A percentile compares a stretch with the other conserved stretches of the same genome.
Conservation (phyloP, 2,329 filamentous ascomycete species). For the Drechslera avenae region DNA sequence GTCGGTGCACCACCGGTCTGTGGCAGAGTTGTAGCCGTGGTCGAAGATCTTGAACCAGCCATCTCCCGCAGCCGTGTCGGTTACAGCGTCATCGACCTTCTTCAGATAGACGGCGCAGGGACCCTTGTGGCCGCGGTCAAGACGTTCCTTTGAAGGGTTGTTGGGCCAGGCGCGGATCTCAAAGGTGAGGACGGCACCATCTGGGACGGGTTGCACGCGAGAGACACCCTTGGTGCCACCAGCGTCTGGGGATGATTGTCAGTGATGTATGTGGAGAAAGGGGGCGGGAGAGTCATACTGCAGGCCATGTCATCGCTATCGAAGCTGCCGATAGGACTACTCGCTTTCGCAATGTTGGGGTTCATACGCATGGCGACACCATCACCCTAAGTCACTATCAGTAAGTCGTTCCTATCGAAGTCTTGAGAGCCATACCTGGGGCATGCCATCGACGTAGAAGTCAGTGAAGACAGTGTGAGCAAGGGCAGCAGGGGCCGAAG, state of each 20-base stretch:
- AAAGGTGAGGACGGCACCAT: slow-evolving; percentile 66
- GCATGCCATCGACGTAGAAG: slow-evolving; percentile 42
- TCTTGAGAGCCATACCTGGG: slow-evolving; percentile 28
- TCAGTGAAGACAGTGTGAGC: slow-evolving; percentile 47
- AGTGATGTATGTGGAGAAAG: slow-evolving; percentile 7
- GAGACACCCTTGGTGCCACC: slow-evolving; percentile 56
- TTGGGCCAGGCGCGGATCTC: slow-evolving; percentile 68
- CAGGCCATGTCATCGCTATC: slow-evolving; percentile 70
- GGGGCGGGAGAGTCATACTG: slow-evolving; percentile 55
- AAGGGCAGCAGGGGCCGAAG: slow-evolving; percentile 38
- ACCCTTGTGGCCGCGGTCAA: slow-evolving; percentile 68
- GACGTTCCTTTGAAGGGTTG: slow-evolving; percentile 58
- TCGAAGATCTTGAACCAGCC: slow-evolving; percentile 84
- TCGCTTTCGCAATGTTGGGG: slow-evolving; percentile 57
- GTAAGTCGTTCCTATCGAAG: background rate
- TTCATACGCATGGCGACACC: slow-evolving; percentile 74
- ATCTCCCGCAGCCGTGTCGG: slow-evolving; percentile 59
- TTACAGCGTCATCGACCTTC: slow-evolving; percentile 63
- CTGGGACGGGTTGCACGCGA: slow-evolving; percentile 54
- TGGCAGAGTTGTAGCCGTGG: slow-evolving; percentile 64
- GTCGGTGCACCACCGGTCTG: slow-evolving; percentile 71
- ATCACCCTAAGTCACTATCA: slow-evolving; percentile 61
- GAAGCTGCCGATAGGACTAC: slow-evolving; percentile 63
- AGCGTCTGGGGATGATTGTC: slow-evolving; percentile 46
- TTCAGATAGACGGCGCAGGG: slow-evolving; percentile 78